Base-by-base conservation (phyloP, 345 rosid species). In the Salix arbutifolia region DNA sequence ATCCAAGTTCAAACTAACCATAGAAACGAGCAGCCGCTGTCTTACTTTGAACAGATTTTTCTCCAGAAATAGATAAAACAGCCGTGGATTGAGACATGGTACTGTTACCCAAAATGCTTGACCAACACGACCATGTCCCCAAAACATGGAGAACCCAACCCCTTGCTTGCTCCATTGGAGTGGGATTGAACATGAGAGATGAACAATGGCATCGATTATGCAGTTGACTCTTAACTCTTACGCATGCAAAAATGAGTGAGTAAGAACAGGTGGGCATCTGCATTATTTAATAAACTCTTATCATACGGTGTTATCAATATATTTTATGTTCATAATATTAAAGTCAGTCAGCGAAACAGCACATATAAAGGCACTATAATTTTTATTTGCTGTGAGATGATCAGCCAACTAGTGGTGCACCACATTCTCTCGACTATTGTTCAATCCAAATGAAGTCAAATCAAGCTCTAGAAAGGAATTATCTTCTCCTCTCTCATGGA, bases 401-500 rank as follows among this genome's bases (percentile, higher is more conserved):
- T 31, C 33, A 33, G 38, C 12, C n/a, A 33, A 65, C 8, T 28
- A 6, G 38, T 1, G 68, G 38, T 2, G 21, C 23, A 7, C 69
- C 69, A 31, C 9, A 30, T 14, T 6, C 69, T 33, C 42, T 33
- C 18, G 2, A 1, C 69, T 16, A 30, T 3, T 65, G 38, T 4
- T 65, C n/a, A 3, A 16, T 1, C 37, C 33, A 9, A 26, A 74
- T 2, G n/a, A 30, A 12, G 4, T 52, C 23, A 16, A 28, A n/a
- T 44, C 8, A 33, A 18, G 6, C 13, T 14, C 66, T 75, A 78
- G 37, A 33, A 33, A 58, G 95, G 97, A 46, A 92, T 86, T 69
- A 89, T 76, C 44, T 83, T 95, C 71, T 87, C 94, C 33, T 77
- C 81, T 79, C 88, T 91, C 97, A 91, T 91, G 62, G 81, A 77